These are phyloP conservation scores for Suhomyces pyralidae DNA, from an alignment of 805 yeast genomes.

Conservation along the genomic window DNA sequence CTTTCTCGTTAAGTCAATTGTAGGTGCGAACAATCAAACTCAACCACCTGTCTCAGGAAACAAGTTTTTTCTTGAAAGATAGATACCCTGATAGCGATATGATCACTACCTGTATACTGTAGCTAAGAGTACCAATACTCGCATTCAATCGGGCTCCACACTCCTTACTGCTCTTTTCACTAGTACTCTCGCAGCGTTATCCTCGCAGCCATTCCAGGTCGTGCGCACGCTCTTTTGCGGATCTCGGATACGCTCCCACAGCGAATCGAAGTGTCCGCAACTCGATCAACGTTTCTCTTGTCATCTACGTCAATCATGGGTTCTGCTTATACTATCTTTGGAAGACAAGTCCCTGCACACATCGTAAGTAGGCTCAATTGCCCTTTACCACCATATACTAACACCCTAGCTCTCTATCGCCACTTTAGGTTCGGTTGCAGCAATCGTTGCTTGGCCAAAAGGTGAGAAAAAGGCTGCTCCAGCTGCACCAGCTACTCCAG, in stretches of 20 bases:
- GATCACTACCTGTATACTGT: too few relatives aligned
- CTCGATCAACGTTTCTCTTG: neutral
- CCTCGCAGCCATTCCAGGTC: neutral
- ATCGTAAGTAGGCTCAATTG: conserved; percentile 30
- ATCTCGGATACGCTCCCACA: conserved; percentile 1
- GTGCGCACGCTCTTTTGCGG: conserved; percentile 1
- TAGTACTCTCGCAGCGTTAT: neutral
- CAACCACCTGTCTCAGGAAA: too few relatives aligned
- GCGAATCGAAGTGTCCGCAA: neutral
- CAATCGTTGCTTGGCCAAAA: conserved; percentile 38
- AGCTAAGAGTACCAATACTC: neutral
- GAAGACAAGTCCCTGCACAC: conserved; percentile 45
- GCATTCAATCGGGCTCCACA: neutral
- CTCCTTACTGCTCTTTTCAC: neutral
- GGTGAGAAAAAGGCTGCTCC: conserved; percentile 20
- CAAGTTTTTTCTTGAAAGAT: too few relatives aligned
- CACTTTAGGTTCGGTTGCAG: conserved; percentile 40
- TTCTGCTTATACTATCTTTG: conserved; percentile 41
- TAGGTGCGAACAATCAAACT: too few relatives aligned
- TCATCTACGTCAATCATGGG: conserved; percentile 25
- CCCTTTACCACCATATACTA: neutral
- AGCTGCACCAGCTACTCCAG: conserved; percentile 19
- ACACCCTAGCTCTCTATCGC: conserved; percentile 35
- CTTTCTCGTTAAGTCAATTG: too few relatives aligned
- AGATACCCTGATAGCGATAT: too few relatives aligned